These are phyloP conservation scores for Verbascum thapsus DNA, from an alignment of 257 asterid species.

Conservation along the genomic window DNA sequence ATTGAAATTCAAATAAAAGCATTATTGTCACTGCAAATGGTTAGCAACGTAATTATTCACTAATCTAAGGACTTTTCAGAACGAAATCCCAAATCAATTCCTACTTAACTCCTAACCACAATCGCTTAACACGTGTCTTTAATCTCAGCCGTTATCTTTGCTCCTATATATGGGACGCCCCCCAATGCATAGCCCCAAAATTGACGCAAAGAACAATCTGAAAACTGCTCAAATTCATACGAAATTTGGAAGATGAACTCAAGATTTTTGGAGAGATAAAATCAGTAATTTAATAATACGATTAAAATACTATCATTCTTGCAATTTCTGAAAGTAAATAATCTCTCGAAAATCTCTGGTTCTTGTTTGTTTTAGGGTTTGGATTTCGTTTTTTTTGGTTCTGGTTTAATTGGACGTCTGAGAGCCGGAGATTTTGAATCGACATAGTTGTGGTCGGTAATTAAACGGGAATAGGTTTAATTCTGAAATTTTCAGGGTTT, in stretches of 20 bases:
- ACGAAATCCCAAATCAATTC: background rate
- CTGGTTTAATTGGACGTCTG: no score
- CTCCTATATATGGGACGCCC: no score
- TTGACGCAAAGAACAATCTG: background rate
- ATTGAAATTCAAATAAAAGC: no score
- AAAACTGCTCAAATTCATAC: background rate
- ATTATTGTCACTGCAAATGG: background rate
- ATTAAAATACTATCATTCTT: background rate
- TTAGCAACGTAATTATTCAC: slow-evolving; percentile 20
- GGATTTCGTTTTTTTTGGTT: slow-evolving; percentile 8
- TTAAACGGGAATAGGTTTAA: background rate
- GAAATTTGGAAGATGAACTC: background rate
- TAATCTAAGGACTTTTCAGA: slow-evolving; percentile 1
- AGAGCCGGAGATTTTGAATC: background rate
- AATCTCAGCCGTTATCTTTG: slow-evolving; percentile 50
- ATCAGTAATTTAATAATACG: background rate
- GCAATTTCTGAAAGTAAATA: background rate
- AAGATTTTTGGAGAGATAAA: slow-evolving; percentile 25
- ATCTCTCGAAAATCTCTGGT: background rate
- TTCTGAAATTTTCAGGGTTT: slow-evolving; percentile 3
- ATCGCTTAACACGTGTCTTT: slow-evolving; percentile 24
- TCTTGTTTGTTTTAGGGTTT: background rate
- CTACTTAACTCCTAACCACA: slow-evolving; percentile 17
- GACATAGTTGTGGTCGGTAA: slow-evolving; percentile 9
- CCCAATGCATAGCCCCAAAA: slow-evolving; percentile 1